Evolutionary conservation across 306 rosid species (phyloP), one percentile per base, ranked within the genome.

Genomic region (Prunus mira): DNA sequence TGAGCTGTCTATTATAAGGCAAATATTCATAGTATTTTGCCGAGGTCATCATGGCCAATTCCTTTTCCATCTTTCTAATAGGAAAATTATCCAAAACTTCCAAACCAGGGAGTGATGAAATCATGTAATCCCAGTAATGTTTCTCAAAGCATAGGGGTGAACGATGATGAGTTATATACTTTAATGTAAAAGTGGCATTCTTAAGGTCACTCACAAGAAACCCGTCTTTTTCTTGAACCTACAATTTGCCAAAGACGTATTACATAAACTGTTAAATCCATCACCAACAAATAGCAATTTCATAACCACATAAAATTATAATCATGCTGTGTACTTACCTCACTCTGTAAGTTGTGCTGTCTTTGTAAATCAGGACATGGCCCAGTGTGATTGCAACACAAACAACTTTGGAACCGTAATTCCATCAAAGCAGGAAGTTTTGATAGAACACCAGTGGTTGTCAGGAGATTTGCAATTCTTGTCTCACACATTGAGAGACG

Each of bases 131-230:
- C 79, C 96, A 83, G 74, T 91, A 91, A 78, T 87, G 80, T 61
- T 87, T 91, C 84, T 91, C 93, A 69, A 82, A 82, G 87, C 96
- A 88, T 82, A 91, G 85, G 45, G 91, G 93, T 15, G 96, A 88
- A 45, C 88, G 85, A 79, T 87, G 90, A 85, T 82, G 79, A 76
- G 91, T 83, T 82, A 81, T 81, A 61, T 80, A 80, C 81, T 60
- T 66, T 12, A 62, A 73, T 72, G 91, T 65, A 69, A 78, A 79
- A 79, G 64, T 30, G 1, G 17, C 45, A 61, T 62, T 85, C 89
- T 76, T 79, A 70, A 74, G 24, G 60, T 51, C 86, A 28, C 67
- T 66, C 15, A 15, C 19, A 56, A 66, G 28, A 30, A 19, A 46
- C 14, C 32, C 69, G 9, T 57, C 82, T 13, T 66, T 72, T 73